These are phyloP conservation scores for Paxillus involutus DNA, from an alignment of 768 basidiomycete genomes.

Conservation along the genomic window DNA sequence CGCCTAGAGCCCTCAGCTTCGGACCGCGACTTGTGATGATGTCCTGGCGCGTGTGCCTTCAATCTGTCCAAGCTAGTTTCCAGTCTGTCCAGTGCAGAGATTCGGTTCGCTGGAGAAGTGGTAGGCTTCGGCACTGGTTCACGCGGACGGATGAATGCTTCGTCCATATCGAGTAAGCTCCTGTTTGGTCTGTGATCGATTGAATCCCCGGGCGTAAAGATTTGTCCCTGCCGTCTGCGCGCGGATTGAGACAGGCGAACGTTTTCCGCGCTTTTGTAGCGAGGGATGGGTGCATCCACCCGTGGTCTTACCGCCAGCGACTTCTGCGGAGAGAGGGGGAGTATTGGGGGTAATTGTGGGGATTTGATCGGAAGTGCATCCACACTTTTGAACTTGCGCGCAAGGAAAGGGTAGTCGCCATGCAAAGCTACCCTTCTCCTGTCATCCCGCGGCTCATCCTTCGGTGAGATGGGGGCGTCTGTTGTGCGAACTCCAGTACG, in stretches of 20 bases:
- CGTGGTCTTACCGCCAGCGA: background rate
- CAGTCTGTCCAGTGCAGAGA: slow-evolving; percentile 32
- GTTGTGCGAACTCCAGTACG: background rate
- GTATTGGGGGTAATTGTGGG: background rate
- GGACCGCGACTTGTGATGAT: slow-evolving; percentile 21
- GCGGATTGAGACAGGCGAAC: slow-evolving; percentile 7
- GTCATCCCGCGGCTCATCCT: background rate
- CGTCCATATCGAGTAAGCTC: slow-evolving; percentile 3
- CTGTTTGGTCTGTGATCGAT: background rate
- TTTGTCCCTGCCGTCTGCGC: slow-evolving; percentile 25
- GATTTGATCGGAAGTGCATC: background rate
- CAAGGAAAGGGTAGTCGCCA: background rate
- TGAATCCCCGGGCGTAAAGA: slow-evolving; percentile 19
- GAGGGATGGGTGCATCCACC: slow-evolving; percentile 3
- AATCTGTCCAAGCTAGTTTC: slow-evolving; percentile 34
- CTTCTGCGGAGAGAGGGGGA: background rate
- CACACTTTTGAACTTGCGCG: background rate
- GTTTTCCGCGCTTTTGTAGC: slow-evolving; percentile 5
- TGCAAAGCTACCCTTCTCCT: background rate
- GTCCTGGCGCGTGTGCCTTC: slow-evolving; percentile 28
- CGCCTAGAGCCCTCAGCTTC: slow-evolving; percentile 9
- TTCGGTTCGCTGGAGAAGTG: slow-evolving; percentile 14
- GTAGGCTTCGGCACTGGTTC: slow-evolving; percentile 23
- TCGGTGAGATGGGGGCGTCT: background rate
- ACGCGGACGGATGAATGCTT: slow-evolving; percentile 15